These are phyloP conservation scores for Phlyctochytrium planicorne DNA, from an alignment of 192 early-diverging fungal species.

Conservation along the genomic window DNA sequence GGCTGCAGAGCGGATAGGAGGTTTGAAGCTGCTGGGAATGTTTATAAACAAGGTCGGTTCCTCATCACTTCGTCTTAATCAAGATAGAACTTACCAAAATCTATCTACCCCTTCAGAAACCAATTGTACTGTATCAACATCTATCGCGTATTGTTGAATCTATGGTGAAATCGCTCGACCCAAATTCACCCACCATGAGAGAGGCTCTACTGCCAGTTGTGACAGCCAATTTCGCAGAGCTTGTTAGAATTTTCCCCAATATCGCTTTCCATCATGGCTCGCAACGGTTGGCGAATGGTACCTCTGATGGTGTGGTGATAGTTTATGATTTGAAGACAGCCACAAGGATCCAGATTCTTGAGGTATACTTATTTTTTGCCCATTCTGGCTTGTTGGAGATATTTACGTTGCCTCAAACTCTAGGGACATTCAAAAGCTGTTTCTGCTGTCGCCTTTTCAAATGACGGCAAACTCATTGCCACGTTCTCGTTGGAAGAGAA, in stretches of 20 bases:
- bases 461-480: constrained; percentile 73
- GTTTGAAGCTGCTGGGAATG: constrained; percentile 67
- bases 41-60: constrained; percentile 68
- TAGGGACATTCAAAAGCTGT: constrained; percentile 71
- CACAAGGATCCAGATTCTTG: constrained; percentile 70
- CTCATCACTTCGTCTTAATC: background rate
- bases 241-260: constrained; percentile 62
- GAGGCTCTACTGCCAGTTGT: constrained; percentile 66
- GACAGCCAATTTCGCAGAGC: constrained; percentile 56
- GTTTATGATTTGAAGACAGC: constrained; percentile 85
- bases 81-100: background rate
- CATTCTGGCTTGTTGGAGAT: too few species aligned
- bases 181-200: constrained; percentile 69
- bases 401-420: background rate
- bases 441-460: constrained; percentile 71
- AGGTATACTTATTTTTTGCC: too few species aligned
- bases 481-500: constrained; percentile 68
- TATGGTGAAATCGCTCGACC: constrained; percentile 81
- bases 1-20: constrained; percentile 52
- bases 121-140: constrained; percentile 60
- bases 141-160: constrained; percentile 68
- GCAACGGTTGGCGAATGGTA: constrained; percentile 79
- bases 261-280: constrained; percentile 70
- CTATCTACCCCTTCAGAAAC: constrained; percentile 50
- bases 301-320: constrained; percentile 67